phyloP scores from a whole-genome alignment of 225 moss, liverwort and hornwort genomes.

The Polytrichum commune region DNA sequence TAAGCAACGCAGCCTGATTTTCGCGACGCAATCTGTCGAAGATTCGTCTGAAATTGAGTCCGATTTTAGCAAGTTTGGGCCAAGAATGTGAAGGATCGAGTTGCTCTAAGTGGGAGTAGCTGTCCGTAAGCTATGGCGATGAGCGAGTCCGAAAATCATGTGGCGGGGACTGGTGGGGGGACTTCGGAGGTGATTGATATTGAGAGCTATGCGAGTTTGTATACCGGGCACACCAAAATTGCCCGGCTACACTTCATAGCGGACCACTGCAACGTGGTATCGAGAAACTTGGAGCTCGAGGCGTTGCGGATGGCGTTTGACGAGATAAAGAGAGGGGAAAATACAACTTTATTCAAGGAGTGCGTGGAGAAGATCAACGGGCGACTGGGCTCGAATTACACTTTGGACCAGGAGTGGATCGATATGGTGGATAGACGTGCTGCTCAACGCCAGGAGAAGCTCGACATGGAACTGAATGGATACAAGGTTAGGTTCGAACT shows the following conservation, averaged over 20 bases:
- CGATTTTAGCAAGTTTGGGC: background rate
- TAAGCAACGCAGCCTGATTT: background rate
- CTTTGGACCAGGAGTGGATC: conserved; percentile 88
- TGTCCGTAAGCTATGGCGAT: conserved; percentile 32
- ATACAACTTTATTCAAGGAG: conserved; percentile 79
- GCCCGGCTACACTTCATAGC: conserved; percentile 89
- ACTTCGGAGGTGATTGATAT: conserved; percentile 89
- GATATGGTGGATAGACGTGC: conserved; percentile 87
- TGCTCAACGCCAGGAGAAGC: conserved; percentile 86
- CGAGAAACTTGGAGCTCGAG: conserved; percentile 81
- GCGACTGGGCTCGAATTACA: conserved; percentile 60
- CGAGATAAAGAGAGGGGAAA: conserved; percentile 94
- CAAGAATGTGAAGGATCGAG: conserved; percentile 9
- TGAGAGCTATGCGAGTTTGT: conserved; percentile 89
- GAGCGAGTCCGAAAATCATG: conserved; percentile 48
- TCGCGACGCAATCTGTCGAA: background rate
- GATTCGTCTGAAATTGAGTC: background rate
- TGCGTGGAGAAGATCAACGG: conserved; percentile 86
- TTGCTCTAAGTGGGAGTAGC: background rate
- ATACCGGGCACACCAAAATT: conserved; percentile 91
- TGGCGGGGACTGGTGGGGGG: conserved; percentile 26
- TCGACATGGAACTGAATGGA: conserved; percentile 91
- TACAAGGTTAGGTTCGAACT: conserved; percentile 59
- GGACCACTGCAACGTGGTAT: conserved; percentile 61
- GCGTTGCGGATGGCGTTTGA: conserved; percentile 90